Conservation (phyloP, 306 rosid species). For the Herpetospermum pedunculosum region DNA sequence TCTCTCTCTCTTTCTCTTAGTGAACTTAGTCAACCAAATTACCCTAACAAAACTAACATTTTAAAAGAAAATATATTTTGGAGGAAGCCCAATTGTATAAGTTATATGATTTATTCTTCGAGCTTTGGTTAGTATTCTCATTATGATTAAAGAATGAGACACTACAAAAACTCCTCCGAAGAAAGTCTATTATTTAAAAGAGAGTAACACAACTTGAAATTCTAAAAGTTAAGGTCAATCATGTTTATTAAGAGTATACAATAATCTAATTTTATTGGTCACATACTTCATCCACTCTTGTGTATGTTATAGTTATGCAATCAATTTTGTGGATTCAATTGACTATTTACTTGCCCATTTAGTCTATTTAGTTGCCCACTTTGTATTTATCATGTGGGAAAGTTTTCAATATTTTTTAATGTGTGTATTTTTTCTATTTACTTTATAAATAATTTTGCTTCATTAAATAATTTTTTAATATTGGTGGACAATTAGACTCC, state of each 20-base stretch:
- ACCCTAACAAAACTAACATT: not conserved
- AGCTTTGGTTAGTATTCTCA: not conserved
- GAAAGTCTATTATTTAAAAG: not conserved
- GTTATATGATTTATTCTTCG: not conserved
- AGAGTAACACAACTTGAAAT: not conserved
- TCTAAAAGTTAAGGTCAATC: not conserved
- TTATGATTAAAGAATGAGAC: not conserved
- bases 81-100: not conserved
- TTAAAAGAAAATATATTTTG: not conserved
- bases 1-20: not conserved
- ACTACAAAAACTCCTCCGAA: not conserved
- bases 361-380: not conserved
- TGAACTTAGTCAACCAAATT: not conserved
- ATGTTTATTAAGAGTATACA: not conserved
- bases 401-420: no score
- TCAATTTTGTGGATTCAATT: not conserved
- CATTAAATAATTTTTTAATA: no score
- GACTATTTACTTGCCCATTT: not conserved
- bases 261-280: not conserved
- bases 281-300: not conserved
- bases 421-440: not conserved
- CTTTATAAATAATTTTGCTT: not conserved
- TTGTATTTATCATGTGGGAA: no score
- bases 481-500: no score
- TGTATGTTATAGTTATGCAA: not conserved